Evolutionary conservation across 192 early-diverging fungal species (phyloP), one percentile per base, ranked within the genome.

Genomic region (Glomus cerebriforme): DNA sequence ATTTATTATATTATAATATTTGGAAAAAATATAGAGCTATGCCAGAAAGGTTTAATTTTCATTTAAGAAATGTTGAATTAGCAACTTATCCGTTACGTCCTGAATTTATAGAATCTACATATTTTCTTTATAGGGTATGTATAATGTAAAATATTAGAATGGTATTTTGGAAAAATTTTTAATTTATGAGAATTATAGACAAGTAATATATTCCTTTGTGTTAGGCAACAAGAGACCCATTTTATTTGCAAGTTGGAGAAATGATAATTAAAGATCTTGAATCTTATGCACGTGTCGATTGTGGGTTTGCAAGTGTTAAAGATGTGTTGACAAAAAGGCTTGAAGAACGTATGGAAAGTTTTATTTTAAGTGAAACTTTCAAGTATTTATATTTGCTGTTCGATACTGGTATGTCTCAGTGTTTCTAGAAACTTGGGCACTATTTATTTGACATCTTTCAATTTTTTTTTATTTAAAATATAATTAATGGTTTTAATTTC

Each of bases 381-480:
- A 99, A 99, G 81, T 99, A 99, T 79, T 87, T 99, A n/a, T 99
- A 92, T 81, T 81, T 99, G n/a, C 87, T 99, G 32, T 99, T 98
- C 88, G 96, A 96, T 73, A 82, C 84, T 60, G 92, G 93, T 90
- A 85, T n/a, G n/a, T n/a, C n/a, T n/a, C n/a, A n/a, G n/a, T n/a
- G n/a, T n/a, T n/a, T n/a, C n/a, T n/a, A n/a, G n/a, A n/a, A n/a
- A n/a, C n/a, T n/a, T n/a, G n/a, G n/a, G n/a, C n/a, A n/a, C n/a
- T n/a, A n/a, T 85, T 54, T 7, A 54, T 54, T 54, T 54, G 49
- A 3, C 49, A 22, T 10, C 49, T 22, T 9, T 43, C 7, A 54
- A 19, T 22, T 19, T 54, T 54, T 9, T 9, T 19, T 54, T 54
- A 17, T 19, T 47, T 54, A 19, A 19, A 5, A 2, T n/a, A 54